A percentile compares a stretch with the other conserved stretches of the same genome.
Conservation (phyloP, 2,329 filamentous ascomycete genomes). For the Venturia oleaginea region DNA sequence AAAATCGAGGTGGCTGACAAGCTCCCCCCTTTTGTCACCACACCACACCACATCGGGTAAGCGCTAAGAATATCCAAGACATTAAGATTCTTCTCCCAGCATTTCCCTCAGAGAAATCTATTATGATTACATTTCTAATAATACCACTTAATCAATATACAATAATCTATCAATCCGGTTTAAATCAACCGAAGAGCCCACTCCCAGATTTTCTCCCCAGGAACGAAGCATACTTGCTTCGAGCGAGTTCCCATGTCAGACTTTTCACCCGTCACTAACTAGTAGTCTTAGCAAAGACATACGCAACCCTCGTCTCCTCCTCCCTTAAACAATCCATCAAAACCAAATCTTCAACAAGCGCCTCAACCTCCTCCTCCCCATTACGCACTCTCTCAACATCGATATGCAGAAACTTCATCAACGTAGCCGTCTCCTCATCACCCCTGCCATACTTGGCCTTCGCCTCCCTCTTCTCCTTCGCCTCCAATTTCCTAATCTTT, state of each 20-base stretch:
- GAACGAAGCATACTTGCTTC: not conserved
- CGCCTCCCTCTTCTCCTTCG: slow-evolving; percentile 34
- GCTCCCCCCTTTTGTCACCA: not conserved
- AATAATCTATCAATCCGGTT: not conserved
- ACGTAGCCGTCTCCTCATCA: slow-evolving; percentile 36
- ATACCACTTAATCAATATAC: not conserved
- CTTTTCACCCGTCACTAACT: not conserved
- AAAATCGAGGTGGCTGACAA: not conserved
- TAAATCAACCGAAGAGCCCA: too few relatives aligned
- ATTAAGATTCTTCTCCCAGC: too few relatives aligned
- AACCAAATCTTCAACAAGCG: slow-evolving; percentile 41
- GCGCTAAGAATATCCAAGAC: too few relatives aligned
- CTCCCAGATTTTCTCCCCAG: not conserved
- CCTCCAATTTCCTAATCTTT: slow-evolving; percentile 34
- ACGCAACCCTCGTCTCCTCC: slow-evolving; percentile 35
- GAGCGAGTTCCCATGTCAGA: too few relatives aligned
- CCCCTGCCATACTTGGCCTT: slow-evolving; percentile 19
- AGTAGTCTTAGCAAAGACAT: slow-evolving; percentile 39
- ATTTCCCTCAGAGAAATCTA: too few relatives aligned
- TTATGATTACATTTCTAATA: not conserved
- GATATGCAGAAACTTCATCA: slow-evolving; percentile 48
- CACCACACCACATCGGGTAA: not conserved
- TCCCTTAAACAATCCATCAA: slow-evolving; percentile 41
- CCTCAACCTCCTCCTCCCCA: slow-evolving; percentile 20
- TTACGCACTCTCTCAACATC: slow-evolving; percentile 28